phyloP scores from a whole-genome alignment of 176 grass and related monocot genomes.

The Oryza rufipogon region DNA sequence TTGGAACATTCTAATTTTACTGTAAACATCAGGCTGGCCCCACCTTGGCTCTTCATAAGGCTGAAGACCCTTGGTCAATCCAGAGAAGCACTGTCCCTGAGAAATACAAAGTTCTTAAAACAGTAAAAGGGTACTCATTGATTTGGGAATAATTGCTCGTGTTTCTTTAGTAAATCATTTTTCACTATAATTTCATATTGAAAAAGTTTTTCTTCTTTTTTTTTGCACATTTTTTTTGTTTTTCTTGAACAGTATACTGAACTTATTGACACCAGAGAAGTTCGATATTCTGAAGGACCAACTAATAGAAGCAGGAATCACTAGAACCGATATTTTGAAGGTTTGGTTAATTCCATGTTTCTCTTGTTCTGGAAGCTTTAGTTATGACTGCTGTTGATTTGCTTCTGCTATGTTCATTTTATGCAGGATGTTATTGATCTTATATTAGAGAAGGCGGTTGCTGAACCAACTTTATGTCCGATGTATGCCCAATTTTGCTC shows the following conservation, averaged over 20 bases:
- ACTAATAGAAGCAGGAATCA: conserved; percentile 54
- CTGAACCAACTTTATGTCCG: conserved; percentile 49
- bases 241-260: conserved; percentile 44
- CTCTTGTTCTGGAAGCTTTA: neutral
- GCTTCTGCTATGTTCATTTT: neutral
- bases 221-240: neutral
- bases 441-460: conserved; percentile 59
- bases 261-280: conserved; percentile 54
- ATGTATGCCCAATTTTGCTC: conserved; percentile 56
- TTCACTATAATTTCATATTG: neutral
- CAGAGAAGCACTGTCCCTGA: conserved; percentile 49
- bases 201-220: neutral
- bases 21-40: conserved; percentile 28
- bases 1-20: conserved; percentile 18
- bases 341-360: conserved; percentile 19
- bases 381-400: conserved; percentile 1
- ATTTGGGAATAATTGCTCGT: neutral
- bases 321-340: conserved; percentile 52
- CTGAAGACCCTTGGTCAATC: conserved; percentile 58
- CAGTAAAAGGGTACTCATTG: conserved; percentile 60
- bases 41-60: conserved; percentile 47
- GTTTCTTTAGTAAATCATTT: neutral
- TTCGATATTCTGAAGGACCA: conserved; percentile 57
- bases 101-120: conserved; percentile 56
- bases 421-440: conserved; percentile 53